A percentile compares a stretch with the other conserved stretches of the same genome.
phyloP scores from a whole-genome alignment of 331 rosid genomes.

The Arachis monticola region DNA sequence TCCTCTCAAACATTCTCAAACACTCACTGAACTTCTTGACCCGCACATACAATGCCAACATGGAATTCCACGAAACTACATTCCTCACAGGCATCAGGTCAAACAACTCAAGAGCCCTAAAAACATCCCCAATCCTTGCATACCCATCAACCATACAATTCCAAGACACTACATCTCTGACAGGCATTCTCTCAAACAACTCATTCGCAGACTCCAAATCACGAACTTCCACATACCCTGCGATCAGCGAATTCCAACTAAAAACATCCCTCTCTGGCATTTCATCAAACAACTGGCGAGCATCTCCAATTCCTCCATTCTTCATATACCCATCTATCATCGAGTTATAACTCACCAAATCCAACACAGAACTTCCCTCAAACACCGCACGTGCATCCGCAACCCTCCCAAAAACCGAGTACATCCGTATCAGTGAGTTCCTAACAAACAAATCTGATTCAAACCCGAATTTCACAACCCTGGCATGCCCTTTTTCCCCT shows the following conservation, averaged over 20 bases:
- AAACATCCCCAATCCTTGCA: constrained; percentile 47
- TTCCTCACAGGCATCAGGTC: constrained; percentile 47
- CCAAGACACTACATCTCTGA: constrained; percentile 26
- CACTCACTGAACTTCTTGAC: constrained; percentile 53
- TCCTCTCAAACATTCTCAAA: constrained; percentile 51
- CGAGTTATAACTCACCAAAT: constrained; percentile 69
- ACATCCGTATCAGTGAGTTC: constrained; percentile 60
- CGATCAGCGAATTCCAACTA: constrained; percentile 64
- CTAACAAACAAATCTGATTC: constrained; percentile 50
- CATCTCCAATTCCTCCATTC: constrained; percentile 44
- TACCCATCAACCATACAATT: constrained; percentile 56
- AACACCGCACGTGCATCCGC: constrained; percentile 53
- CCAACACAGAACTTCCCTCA: constrained; percentile 46
- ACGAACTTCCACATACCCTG: constrained; percentile 53
- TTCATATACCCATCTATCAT: constrained; percentile 67
- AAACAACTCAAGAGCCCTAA: constrained; percentile 48
- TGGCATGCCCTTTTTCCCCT: constrained; percentile 56
- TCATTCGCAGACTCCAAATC: constrained; percentile 43
- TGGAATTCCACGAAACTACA: constrained; percentile 63
- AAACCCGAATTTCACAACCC: constrained; percentile 57
- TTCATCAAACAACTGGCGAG: constrained; percentile 50
- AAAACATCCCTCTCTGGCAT: constrained; percentile 58
- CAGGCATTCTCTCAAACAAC: constrained; percentile 54
- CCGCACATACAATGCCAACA: constrained; percentile 55
- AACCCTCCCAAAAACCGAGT: constrained; percentile 54